phyloP scores from a whole-genome alignment of 257 asterid species.

The Knoxia roxburghii region DNA sequence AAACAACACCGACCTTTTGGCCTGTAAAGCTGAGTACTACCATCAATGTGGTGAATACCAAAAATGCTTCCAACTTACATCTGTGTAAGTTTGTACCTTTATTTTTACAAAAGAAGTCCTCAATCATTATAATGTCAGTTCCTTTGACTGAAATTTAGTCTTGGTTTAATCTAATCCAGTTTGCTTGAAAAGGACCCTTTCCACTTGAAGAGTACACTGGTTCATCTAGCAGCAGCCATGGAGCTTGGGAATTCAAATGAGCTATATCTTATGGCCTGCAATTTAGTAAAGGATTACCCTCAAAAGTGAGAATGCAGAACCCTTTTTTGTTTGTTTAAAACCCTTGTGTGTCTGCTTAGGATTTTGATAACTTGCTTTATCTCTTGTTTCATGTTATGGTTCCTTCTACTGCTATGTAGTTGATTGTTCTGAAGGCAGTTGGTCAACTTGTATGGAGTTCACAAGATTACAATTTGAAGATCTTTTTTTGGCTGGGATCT shows the following conservation, averaged over 20 bases:
- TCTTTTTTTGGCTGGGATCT: background rate
- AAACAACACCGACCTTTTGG: conserved; percentile 89
- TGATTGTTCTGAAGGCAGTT: too few relatives aligned
- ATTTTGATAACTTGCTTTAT: background rate
- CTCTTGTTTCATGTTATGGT: background rate
- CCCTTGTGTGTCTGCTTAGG: background rate
- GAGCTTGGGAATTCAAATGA: conserved; percentile 97
- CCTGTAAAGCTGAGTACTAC: conserved; percentile 98
- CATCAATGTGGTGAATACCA: conserved; percentile 98
- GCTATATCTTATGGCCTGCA: conserved; percentile 97
- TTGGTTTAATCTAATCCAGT: conserved; percentile 44
- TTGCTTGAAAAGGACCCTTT: conserved; percentile 99
- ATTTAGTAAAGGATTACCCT: conserved; percentile 97
- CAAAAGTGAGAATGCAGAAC: conserved; percentile 66
- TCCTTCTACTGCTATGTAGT: background rate
- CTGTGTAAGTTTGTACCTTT: conserved; percentile 52
- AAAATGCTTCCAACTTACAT: conserved; percentile 87
- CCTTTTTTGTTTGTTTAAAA: background rate
- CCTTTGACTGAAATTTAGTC: conserved; percentile 13
- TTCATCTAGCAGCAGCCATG: conserved; percentile 98
- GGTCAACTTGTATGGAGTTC: too few relatives aligned
- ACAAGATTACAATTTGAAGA: background rate
- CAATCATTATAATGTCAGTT: background rate
- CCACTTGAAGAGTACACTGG: conserved; percentile 86
- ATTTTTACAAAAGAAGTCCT: conserved; percentile 4